Base-by-base conservation (phyloP, 495 filamentous ascomycete species). In the Aspergillus biplanus region DNA sequence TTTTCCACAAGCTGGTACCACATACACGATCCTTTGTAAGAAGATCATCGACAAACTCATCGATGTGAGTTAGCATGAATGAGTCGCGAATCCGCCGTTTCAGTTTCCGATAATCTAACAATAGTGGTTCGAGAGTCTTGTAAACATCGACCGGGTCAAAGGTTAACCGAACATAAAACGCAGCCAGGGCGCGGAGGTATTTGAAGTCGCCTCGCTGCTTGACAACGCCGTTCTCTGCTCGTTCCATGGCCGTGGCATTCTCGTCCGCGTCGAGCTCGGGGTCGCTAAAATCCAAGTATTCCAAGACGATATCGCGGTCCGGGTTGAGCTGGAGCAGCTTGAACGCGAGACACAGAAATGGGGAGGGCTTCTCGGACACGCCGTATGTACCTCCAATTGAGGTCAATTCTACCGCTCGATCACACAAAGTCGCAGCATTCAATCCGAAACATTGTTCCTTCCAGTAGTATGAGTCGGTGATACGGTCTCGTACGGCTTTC, bases 371-470 rank as follows among this genome's bases (percentile, higher is more conserved):
- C 71, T 96, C 92, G 37, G 85, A 82, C 34, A 86, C 83, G 54
- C 92, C 92, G 71, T 91, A 92, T 11, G 91, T 92, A 68, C 95
- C 95, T 59, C 93, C 96, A 57, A 99, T 84, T 69, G 82, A 86
- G 39, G 89, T 90, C 64, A 96, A 80, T 62, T 93, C 90, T 39
- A 90, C 89, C 3, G 94, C 93, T 35, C 95, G 92, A 79, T 97
- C 92, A 66, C 96, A 90, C 2, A 97, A 83, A 56, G 89, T 97
- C 66, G 81, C 91, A 58, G 92, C 92, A 78, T 98, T 98, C 63
- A 99, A 80, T 27, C 90, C 95, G 79, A 97, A 99, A 72, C 93
- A 96, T 75, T 97, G 93, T 74, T 98, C 96, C 76, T 97, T 97
- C 90, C 92, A 99, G 80, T 97, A 99, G 78, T 96, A 95, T 65